Percentiles rank a stretch among this genome's conserved stretches.
Conservation (phyloP, 768 basidiomycete species). For the Kondoa malvinella region DNA sequence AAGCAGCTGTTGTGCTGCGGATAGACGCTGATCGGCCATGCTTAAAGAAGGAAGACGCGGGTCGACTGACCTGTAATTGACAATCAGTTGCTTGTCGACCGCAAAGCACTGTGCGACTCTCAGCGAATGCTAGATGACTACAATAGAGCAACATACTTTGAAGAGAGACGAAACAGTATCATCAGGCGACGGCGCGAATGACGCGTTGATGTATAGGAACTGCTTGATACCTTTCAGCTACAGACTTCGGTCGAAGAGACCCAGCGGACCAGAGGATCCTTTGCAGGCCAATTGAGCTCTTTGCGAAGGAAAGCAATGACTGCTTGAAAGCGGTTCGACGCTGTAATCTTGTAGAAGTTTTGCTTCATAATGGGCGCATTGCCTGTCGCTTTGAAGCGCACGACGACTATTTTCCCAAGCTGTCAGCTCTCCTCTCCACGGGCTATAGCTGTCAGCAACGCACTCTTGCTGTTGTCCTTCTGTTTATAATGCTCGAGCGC, state of each 20-base stretch:
- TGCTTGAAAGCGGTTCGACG: slow-evolving; percentile 81
- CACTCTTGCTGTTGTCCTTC: slow-evolving; percentile 65
- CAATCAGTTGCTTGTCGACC: slow-evolving; percentile 74
- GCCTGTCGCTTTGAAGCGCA: slow-evolving; percentile 92
- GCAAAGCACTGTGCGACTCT: slow-evolving; percentile 50
- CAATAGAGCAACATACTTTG: slow-evolving; percentile 38
- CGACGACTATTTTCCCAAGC: slow-evolving; percentile 49
- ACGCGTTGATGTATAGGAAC: slow-evolving; percentile 48
- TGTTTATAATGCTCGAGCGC: slow-evolving; percentile 26
- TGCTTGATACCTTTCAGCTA: slow-evolving; percentile 11
- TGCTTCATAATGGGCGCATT: slow-evolving; percentile 98
- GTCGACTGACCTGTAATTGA: slow-evolving; percentile 73
- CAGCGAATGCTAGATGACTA: not conserved
- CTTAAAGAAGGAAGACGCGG: not conserved
- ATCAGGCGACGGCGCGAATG: slow-evolving; percentile 67
- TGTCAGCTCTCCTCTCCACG: not conserved
- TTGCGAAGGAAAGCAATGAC: slow-evolving; percentile 83
- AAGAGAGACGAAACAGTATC: slow-evolving; percentile 62
- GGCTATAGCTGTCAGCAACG: not conserved
- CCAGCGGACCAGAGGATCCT: slow-evolving; percentile 58
- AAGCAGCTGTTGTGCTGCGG: slow-evolving; percentile 15
- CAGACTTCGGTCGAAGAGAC: not conserved
- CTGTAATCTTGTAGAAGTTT: slow-evolving; percentile 94
- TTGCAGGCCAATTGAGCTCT: slow-evolving; percentile 69
- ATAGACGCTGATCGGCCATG: not conserved